Evolutionary conservation across 495 filamentous ascomycete species (phyloP).

Genomic region (Tuber borchii): DNA sequence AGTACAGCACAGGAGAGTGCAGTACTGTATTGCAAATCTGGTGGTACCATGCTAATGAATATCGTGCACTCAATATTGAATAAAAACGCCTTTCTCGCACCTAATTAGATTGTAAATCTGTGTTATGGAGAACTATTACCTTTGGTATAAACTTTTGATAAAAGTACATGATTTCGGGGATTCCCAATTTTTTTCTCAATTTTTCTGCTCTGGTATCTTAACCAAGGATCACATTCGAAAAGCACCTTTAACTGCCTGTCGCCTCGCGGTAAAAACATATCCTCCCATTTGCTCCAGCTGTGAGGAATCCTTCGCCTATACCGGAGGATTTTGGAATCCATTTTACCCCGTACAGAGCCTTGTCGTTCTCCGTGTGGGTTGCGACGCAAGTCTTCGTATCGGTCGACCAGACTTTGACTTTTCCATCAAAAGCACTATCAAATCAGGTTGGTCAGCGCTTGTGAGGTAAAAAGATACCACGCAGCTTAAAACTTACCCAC

Average conservation of each 20-base stretch:
- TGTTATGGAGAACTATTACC: not conserved
- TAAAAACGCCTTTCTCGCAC: not conserved
- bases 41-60: not conserved
- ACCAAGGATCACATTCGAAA: not conserved
- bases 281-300: slow-evolving; percentile 70
- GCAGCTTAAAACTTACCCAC: slow-evolving; percentile 53
- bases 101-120: not conserved
- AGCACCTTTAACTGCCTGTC: slow-evolving; percentile 54
- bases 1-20: not conserved
- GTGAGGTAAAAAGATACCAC: not conserved
- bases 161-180: not conserved
- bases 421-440: slow-evolving; percentile 73
- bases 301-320: slow-evolving; percentile 77
- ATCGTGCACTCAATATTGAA: not conserved
- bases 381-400: slow-evolving; percentile 77
- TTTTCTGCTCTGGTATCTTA: not conserved
- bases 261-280: slow-evolving; percentile 90
- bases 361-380: slow-evolving; percentile 84
- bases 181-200: not conserved
- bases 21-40: not conserved
- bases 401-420: slow-evolving; percentile 90
- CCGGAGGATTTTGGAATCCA: slow-evolving; percentile 74
- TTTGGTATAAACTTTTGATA: not conserved
- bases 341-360: slow-evolving; percentile 74
- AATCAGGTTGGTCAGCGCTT: not conserved